Evolutionary conservation across 176 grass and related monocot species (phyloP), one percentile per base, ranked within the genome.

Genomic region (Pharus latifolius): DNA sequence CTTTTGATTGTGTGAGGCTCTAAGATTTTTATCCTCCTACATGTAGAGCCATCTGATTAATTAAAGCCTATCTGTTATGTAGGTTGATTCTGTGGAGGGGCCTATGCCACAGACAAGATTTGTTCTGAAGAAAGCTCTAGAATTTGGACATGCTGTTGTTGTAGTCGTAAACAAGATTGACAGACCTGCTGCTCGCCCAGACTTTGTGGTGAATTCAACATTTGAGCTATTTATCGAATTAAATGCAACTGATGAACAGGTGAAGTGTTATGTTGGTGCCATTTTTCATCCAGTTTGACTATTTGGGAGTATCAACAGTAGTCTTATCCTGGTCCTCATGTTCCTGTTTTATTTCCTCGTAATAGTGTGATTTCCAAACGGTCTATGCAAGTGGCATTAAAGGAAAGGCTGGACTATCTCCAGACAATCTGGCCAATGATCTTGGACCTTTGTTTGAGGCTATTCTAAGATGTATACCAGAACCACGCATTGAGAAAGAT

Each of bases 1-100:
- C 35, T 38, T 38, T 38, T 4, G 35, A 38, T 5, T 38, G 8
- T 38, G 35, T 38, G 35, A 53, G 16, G 9, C 7, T 53, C 17
- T 17, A 53, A 5, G 49, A 53, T 53, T 53, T 11, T 25, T 53
- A 53, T 53, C 49, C 20, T 20, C 22, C 20, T 53, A 38, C 35
- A 9, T 61, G 35, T 37, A 45, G 29, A 42, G 35, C 10, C 54
- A 29, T 79, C 23, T 25, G n/a, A 68, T 53, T 72, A 24, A 68
- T 54, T 60, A 53, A 85, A 74, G 3, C 37, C 31, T 60, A 10
- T 73, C 70, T 87, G 11, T 56, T 73, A 34, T 44, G 16, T 70
- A 98, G 94, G 94, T 98, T 59, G 94, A 98, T 90, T 98, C 94
- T 35, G 94, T 98, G 47, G 94, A 98, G 78, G 94, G 94, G n/a